Conservation (phyloP, 768 basidiomycete genomes). For the Pulveroboletus ravenelii region DNA sequence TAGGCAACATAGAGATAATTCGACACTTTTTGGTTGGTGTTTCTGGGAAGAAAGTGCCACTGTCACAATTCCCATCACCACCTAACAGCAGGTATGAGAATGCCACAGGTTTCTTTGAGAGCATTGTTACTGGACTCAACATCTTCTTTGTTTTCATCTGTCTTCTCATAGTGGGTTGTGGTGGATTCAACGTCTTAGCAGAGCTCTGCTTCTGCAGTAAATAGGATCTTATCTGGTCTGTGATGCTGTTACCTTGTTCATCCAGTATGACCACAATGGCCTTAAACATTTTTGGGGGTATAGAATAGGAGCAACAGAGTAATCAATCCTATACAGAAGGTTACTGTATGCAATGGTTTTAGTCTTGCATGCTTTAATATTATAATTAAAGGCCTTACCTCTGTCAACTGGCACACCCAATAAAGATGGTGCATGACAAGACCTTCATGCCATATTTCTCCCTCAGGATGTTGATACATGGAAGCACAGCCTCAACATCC, state of each 20-base stretch:
- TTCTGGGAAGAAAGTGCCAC: slow-evolving; percentile 30
- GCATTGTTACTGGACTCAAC: slow-evolving; percentile 7
- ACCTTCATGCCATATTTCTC: slow-evolving; percentile 15
- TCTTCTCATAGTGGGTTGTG: slow-evolving; percentile 12
- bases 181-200: not conserved
- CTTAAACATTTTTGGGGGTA: too few relatives aligned
- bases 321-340: too few relatives aligned
- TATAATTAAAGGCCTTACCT: too few relatives aligned
- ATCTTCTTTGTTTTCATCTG: not conserved
- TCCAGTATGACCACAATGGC: too few relatives aligned
- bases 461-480: slow-evolving; percentile 11
- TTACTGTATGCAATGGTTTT: too few relatives aligned
- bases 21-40: slow-evolving; percentile 43
- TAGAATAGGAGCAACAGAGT: too few relatives aligned
- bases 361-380: too few relatives aligned
- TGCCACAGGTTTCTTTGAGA: slow-evolving; percentile 30
- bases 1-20: slow-evolving; percentile 13
- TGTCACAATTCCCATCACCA: slow-evolving; percentile 22
- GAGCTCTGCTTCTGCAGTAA: slow-evolving; percentile 5
- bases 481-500: slow-evolving; percentile 29
- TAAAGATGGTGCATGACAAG: slow-evolving; percentile 6
- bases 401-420: too few relatives aligned
- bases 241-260: too few relatives aligned
- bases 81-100: slow-evolving; percentile 13
- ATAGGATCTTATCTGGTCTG: slow-evolving; percentile 15